Evolutionary conservation across 1,284 basidiomycete species (phyloP).

Genomic region (Ceratobasidium sp.): DNA sequence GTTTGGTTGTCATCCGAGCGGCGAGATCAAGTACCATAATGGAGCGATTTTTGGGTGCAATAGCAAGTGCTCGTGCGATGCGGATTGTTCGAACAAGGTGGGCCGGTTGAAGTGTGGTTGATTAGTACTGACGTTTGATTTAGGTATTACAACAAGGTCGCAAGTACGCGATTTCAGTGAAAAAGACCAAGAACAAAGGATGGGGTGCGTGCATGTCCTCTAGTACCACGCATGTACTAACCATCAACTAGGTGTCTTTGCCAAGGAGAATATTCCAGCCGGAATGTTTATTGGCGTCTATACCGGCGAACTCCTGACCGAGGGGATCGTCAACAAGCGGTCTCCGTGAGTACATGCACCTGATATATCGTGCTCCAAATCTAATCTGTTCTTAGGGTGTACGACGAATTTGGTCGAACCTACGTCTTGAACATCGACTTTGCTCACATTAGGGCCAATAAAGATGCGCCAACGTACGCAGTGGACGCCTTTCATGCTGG

Average conservation of each 20-base stretch:
- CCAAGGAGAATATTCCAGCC: conserved; percentile 65
- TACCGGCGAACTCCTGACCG: conserved; percentile 79
- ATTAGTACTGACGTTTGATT: conserved; percentile 6
- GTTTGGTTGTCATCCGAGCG: conserved; percentile 70
- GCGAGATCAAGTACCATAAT: conserved; percentile 58
- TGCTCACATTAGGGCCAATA: conserved; percentile 55
- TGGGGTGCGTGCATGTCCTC: conserved; percentile 38
- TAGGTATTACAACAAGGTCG: conserved; percentile 86
- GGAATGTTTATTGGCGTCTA: conserved; percentile 85
- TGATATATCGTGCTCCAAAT: not conserved
- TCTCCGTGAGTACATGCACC: conserved; percentile 60
- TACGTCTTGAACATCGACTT: conserved; percentile 87
- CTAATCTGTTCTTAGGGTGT: conserved; percentile 62
- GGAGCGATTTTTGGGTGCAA: conserved; percentile 89
- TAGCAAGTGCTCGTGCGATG: conserved; percentile 77
- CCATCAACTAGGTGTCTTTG: conserved; percentile 64
- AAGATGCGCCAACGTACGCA: conserved; percentile 52
- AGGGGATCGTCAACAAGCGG: conserved; percentile 68
- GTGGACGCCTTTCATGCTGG: conserved; percentile 89
- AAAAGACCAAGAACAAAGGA: conserved; percentile 61
- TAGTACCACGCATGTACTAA: not conserved
- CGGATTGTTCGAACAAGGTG: conserved; percentile 82
- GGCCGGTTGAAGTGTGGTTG: conserved; percentile 43
- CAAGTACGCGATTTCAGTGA: conserved; percentile 64
- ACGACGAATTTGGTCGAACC: conserved; percentile 77